Evolutionary conservation across 2,329 filamentous ascomycete genomes (phyloP).

Genomic region (Colletotrichum cereale): DNA sequence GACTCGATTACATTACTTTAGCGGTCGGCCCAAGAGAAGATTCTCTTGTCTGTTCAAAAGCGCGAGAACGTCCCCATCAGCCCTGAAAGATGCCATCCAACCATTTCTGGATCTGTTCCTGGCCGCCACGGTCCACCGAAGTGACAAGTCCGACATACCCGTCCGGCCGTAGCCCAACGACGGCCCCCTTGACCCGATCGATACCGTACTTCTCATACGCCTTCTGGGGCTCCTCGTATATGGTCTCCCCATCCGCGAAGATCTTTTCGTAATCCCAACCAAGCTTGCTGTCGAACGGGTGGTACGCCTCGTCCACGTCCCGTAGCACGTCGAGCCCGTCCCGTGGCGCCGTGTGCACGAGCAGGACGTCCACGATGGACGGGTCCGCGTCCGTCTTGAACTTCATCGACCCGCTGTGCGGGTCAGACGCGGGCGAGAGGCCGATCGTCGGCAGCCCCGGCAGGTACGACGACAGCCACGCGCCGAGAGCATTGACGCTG

Average conservation of each 20-base stretch:
- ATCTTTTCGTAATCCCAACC: slow-evolving; percentile 71
- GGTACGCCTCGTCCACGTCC: slow-evolving; percentile 55
- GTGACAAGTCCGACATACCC: slow-evolving; percentile 35
- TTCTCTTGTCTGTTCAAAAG: not conserved
- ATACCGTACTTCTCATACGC: slow-evolving; percentile 71
- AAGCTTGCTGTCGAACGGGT: slow-evolving; percentile 41
- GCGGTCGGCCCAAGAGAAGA: not conserved
- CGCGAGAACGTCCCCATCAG: too few relatives aligned
- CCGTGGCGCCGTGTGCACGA: slow-evolving; percentile 68
- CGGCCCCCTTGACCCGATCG: slow-evolving; percentile 46
- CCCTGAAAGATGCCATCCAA: slow-evolving; percentile 23
- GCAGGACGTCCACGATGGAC: slow-evolving; percentile 63
- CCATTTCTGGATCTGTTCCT: slow-evolving; percentile 27
- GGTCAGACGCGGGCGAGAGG: slow-evolving; percentile 29
- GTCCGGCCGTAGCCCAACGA: slow-evolving; percentile 32
- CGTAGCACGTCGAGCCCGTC: slow-evolving; percentile 63
- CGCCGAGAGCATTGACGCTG: slow-evolving; percentile 62
- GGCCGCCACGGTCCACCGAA: slow-evolving; percentile 7
- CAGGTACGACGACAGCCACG: slow-evolving; percentile 48
- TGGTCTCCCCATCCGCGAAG: slow-evolving; percentile 65
- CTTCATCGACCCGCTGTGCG: slow-evolving; percentile 26
- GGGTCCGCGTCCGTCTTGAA: slow-evolving; percentile 50
- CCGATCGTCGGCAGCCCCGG: slow-evolving; percentile 29
- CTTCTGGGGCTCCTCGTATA: slow-evolving; percentile 64
- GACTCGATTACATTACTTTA: not conserved